A percentile compares a stretch with the other conserved stretches of the same genome.
Evolutionary conservation across 176 grass and related monocot species (phyloP).

Genomic region (Hordeum vulgare): MorexV3_pseudomolecules_assembly NC_058519.1:503776841-503777340

Average conservation of each 20-base stretch:
- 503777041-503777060: no score
- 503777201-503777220: background rate
- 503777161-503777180: background rate
- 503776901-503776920: no score
- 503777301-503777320: conserved; percentile 46
- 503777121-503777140: background rate
- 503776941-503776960: no score
- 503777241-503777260: background rate
- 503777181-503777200: background rate
- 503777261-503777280: conserved; percentile 36
- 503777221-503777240: background rate
- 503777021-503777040: no score
- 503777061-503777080: no score
- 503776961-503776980: no score
- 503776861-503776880: no score
- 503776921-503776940: no score
- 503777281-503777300: conserved; percentile 75
- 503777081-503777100: background rate
- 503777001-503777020: no score
- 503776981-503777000: no score
- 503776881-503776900: no score
- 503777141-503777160: background rate
- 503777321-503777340: conserved; percentile 56
- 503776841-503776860: no score
- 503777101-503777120: background rate